phyloP scores from a whole-genome alignment of 345 rosid species.

The Eutrema heterophyllum region DNA sequence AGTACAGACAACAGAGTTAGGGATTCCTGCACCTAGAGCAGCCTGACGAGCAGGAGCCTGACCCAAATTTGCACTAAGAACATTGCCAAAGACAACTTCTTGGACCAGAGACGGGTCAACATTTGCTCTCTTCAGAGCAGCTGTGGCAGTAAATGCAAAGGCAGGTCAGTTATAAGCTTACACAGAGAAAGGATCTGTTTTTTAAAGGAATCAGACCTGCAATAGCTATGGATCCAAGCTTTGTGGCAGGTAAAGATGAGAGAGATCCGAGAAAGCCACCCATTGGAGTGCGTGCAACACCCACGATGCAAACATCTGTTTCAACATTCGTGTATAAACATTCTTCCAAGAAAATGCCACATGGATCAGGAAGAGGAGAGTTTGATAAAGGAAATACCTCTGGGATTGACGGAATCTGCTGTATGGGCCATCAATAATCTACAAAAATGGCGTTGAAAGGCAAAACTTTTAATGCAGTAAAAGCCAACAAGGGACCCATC shows the following conservation, averaged over 20 bases:
- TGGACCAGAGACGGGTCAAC: slow-evolving; percentile 83
- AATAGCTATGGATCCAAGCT: slow-evolving; percentile 89
- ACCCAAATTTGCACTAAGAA: slow-evolving; percentile 93
- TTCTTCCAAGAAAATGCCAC: neutral
- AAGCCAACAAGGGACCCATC: neutral
- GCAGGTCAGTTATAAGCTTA: neutral
- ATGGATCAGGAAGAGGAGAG: neutral
- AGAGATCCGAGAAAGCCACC: slow-evolving; percentile 90
- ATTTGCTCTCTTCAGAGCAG: slow-evolving; percentile 87
- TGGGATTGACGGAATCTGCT: slow-evolving; percentile 64
- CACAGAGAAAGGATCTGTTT: neutral
- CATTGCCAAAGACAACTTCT: slow-evolving; percentile 95
- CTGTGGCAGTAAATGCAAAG: slow-evolving; percentile 35
- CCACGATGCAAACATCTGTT: slow-evolving; percentile 93
- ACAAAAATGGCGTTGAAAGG: neutral
- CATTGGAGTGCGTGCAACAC: slow-evolving; percentile 96
- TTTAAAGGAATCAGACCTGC: slow-evolving; percentile 41
- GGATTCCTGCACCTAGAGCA: slow-evolving; percentile 90
- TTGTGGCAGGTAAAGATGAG: slow-evolving; percentile 80
- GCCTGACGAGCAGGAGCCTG: slow-evolving; percentile 99
- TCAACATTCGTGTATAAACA: neutral
- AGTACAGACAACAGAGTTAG: slow-evolving; percentile 81
- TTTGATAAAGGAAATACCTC: slow-evolving; percentile 44
- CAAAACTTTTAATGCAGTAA: neutral
- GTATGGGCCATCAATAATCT: slow-evolving; percentile 50